Base-by-base conservation (phyloP, 2,329 filamentous ascomycete species). In the Aurifilum marmelostoma region DNA sequence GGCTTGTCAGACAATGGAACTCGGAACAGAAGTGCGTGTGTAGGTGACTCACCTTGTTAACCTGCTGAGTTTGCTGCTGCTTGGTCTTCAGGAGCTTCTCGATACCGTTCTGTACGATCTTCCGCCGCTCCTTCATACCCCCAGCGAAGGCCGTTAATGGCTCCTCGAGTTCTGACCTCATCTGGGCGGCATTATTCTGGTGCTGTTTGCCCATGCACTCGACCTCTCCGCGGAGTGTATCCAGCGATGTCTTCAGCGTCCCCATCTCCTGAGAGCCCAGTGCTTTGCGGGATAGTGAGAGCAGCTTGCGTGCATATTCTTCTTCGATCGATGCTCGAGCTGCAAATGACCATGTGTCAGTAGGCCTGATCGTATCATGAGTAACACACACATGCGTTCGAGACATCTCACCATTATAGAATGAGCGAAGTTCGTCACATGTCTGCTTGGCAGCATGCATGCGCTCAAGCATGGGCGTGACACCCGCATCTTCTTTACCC, bases 401-500 rank as follows among this genome's bases (percentile, higher is more conserved):
- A 37, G 29, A 32, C 32, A 14, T 14, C 77, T 59, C 83, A 94
- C 92, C 87, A 72, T 85, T 89, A 80, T 99, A 99, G 82, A 99
- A 99, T 12, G 91, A 85, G 77, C 92, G 95, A 64, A 99, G 81
- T 81, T 99, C 96, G 80, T 99, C 97, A 78, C 91, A 94, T 34
- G 96, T 97, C 76, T 92, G 89, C 84, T 99, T 99, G 63, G 96
- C 93, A 80, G 90, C 91, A 77, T 93, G 91, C 93, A 99, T 97
- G 77, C 96, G 95, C 79, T 95, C 93, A 39, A 99, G 87, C 76
- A 99, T 88, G 69, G 96, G 97, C 60, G 87, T 86, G 76, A 99
- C 94, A 78, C 96, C 97, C 65, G 95, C 96, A 85, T 99, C 96
- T 79, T 98, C 95, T 85, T 97, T 98, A 73, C 96, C 96, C 96